Percentiles rank a stretch among this genome's conserved stretches.
These are phyloP conservation scores for Powellomyces hirtus DNA, from an alignment of 192 early-diverging fungal species.

Conservation along the genomic window DNA sequence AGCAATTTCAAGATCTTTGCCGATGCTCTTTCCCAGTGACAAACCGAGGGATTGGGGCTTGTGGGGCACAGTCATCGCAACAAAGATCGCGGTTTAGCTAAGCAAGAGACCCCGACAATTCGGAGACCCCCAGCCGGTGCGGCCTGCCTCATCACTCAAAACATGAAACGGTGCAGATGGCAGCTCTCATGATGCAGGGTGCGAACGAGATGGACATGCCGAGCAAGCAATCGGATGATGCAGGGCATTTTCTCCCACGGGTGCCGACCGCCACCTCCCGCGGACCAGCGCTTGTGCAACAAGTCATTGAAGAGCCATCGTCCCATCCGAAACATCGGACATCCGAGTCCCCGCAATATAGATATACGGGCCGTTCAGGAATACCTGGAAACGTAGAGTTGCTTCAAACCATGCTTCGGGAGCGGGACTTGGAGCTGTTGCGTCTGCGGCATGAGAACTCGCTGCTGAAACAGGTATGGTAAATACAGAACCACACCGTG, in stretches of 20 bases:
- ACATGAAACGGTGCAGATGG: no score
- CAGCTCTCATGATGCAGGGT: no score
- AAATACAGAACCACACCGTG: not conserved
- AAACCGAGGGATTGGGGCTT: no score
- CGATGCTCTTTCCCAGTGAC: no score
- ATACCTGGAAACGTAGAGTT: slow-evolving; percentile 37
- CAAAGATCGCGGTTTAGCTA: no score
- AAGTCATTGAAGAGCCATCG: not conserved
- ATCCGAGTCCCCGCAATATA: not conserved
- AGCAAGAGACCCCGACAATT: no score
- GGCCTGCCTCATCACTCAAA: no score
- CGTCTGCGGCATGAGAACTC: slow-evolving; percentile 49
- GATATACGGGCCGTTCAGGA: no score
- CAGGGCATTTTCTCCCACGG: not conserved
- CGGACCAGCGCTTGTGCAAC: not conserved
- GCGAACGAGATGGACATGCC: no score
- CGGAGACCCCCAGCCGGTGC: no score
- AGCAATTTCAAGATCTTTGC: no score
- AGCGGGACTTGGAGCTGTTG: slow-evolving; percentile 45
- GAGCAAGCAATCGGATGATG: not conserved
- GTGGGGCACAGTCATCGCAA: no score
- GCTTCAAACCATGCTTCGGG: slow-evolving; percentile 38
- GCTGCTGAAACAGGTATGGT: slow-evolving; percentile 48
- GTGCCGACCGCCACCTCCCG: not conserved
- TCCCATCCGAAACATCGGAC: not conserved